phyloP scores from a whole-genome alignment of 106 monocot genomes.

The Gastrodia elata region DNA sequence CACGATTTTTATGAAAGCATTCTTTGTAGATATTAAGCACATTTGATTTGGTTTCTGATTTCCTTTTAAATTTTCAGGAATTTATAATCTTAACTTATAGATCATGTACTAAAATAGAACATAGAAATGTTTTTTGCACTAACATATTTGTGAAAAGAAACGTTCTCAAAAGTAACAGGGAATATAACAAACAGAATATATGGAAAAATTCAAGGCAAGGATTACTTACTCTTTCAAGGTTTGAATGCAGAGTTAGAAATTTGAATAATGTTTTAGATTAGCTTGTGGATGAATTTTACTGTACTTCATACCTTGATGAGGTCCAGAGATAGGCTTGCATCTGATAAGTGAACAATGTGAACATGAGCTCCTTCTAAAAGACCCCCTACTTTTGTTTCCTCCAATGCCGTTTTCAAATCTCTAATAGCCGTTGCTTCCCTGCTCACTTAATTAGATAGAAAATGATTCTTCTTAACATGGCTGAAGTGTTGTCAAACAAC shows the following conservation, averaged over 20 bases:
- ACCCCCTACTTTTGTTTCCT: constrained; percentile 60
- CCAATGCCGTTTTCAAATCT: constrained; percentile 49
- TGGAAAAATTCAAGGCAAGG: neutral
- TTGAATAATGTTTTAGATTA: neutral
- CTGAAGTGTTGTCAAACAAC: neutral
- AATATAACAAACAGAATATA: neutral
- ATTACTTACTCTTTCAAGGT: neutral
- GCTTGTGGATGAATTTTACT: neutral
- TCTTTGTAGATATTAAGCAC: neutral
- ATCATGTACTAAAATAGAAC: neutral
- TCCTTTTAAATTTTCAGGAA: neutral
- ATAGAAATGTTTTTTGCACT: neutral
- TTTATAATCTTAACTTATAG: neutral
- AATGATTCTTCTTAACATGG: neutral
- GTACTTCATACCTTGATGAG: constrained; percentile 62
- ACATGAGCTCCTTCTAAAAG: constrained; percentile 85
- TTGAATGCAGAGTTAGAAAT: neutral
- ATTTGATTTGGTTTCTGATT: too few relatives aligned
- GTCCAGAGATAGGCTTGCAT: constrained; percentile 77
- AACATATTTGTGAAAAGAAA: neutral
- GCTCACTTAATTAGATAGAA: neutral
- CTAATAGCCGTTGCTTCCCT: constrained; percentile 92
- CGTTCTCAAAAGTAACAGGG: neutral
- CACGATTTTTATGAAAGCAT: neutral
- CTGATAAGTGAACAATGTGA: constrained; percentile 92